A percentile compares a stretch with the other conserved stretches of the same genome.
Conservation (phyloP, 2,329 filamentous ascomycete genomes). For the Scopulariopsis brevicaulis region DNA sequence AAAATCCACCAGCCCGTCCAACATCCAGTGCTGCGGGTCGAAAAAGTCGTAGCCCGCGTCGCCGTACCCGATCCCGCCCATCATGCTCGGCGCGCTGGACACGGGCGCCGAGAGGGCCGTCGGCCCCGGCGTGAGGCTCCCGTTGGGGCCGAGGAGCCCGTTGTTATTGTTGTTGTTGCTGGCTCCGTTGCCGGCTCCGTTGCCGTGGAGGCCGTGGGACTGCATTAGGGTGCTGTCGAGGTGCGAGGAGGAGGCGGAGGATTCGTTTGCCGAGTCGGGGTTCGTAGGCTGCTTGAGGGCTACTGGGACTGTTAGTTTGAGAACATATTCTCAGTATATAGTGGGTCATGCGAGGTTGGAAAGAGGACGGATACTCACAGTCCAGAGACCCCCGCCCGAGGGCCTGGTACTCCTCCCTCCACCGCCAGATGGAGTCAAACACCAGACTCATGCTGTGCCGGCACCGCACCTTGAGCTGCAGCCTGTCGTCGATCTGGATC, state of each 20-base stretch:
- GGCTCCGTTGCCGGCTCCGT: slow-evolving; percentile 25
- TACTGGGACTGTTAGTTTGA: not conserved
- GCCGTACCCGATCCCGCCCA: slow-evolving; percentile 29
- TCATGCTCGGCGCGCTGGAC: slow-evolving; percentile 31
- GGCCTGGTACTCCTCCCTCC: slow-evolving; percentile 69
- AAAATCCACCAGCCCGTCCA: slow-evolving; percentile 76
- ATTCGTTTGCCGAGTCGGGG: slow-evolving; percentile 67
- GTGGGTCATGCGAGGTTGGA: not conserved
- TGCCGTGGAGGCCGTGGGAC: slow-evolving; percentile 25
- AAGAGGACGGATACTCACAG: slow-evolving; percentile 39
- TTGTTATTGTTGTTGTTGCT: slow-evolving; percentile 29
- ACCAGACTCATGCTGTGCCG: slow-evolving; percentile 78
- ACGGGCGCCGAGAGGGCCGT: slow-evolving; percentile 28
- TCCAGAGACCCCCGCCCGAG: slow-evolving; percentile 59
- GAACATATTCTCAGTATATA: not conserved
- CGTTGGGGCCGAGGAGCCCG: slow-evolving; percentile 31
- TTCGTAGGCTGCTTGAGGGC: slow-evolving; percentile 71
- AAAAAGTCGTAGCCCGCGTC: slow-evolving; percentile 77
- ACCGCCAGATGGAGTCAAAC: slow-evolving; percentile 77
- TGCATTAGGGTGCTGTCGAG: slow-evolving; percentile 37
- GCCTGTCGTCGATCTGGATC: slow-evolving; percentile 51
- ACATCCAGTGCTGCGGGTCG: slow-evolving; percentile 86
- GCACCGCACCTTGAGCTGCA: slow-evolving; percentile 73
- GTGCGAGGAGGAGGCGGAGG: slow-evolving; percentile 56
- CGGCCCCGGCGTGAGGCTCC: slow-evolving; percentile 33